These are phyloP conservation scores for Penicillium digitatum DNA, from an alignment of 2,329 filamentous ascomycete genomes.

Conservation along the genomic window DNA sequence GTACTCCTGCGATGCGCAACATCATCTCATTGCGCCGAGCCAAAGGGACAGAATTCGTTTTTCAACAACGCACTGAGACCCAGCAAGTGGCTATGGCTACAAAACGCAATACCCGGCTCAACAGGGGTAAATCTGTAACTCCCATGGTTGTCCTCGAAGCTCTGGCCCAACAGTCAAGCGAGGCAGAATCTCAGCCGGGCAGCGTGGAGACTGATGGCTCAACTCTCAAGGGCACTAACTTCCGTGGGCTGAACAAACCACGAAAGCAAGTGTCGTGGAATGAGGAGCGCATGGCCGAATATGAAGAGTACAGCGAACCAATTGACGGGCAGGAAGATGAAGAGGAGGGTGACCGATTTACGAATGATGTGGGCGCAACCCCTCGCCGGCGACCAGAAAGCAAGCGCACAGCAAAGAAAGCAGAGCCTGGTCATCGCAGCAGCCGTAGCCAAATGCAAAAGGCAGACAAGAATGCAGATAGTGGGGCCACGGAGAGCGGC, in stretches of 20 bases:
- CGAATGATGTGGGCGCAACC: slow-evolving; percentile 21
- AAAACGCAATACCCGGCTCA: slow-evolving; percentile 42
- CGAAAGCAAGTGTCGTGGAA: slow-evolving; percentile 39
- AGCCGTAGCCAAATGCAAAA: slow-evolving; percentile 24
- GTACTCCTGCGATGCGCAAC: slow-evolving; percentile 31
- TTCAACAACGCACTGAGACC: slow-evolving; percentile 40
- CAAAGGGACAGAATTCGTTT: slow-evolving; percentile 46
- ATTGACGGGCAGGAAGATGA: slow-evolving; percentile 14
- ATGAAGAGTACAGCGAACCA: slow-evolving; percentile 27
- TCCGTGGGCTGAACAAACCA: slow-evolving; percentile 8
- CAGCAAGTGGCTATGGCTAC: slow-evolving; percentile 43
- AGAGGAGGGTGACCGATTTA: slow-evolving; percentile 11
- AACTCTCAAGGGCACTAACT: slow-evolving; percentile 2
- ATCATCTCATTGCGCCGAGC: slow-evolving; percentile 43
- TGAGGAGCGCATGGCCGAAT: slow-evolving; percentile 36
- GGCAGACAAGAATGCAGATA: slow-evolving; percentile 2
- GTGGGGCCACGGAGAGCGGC: slow-evolving; percentile 15
- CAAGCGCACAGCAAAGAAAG: slow-evolving; percentile 24
- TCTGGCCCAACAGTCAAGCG: slow-evolving; percentile 19
- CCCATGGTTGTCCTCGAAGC: slow-evolving; percentile 32
- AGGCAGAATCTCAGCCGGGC: slow-evolving; percentile 2
- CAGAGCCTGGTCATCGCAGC: slow-evolving; percentile 23
- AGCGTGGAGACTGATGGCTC: slow-evolving; percentile 3
- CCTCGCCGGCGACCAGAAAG: slow-evolving; percentile 15
- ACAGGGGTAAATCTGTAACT: slow-evolving; percentile 38